Percentiles rank a stretch among this genome's conserved stretches.
phyloP scores from a whole-genome alignment of 2,329 filamentous ascomycete genomes.

The Aspergillus hortae region DNA sequence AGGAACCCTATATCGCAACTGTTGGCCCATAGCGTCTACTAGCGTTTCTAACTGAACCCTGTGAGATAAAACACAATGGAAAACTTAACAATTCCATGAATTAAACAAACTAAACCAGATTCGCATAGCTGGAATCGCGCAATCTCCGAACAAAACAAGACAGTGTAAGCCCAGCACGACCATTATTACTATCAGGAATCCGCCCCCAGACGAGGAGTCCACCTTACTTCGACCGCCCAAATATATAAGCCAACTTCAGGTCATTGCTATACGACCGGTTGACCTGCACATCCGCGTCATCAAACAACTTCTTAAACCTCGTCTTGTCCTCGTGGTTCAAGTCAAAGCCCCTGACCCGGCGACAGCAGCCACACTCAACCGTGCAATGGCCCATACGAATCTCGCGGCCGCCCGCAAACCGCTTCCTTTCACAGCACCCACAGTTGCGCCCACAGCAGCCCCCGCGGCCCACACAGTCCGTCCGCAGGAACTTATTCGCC shows the following conservation, averaged over 20 bases:
- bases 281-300: conserved; percentile 1
- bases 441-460: conserved; percentile 11
- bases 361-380: conserved; percentile 7
- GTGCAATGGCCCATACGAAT: conserved; percentile 4
- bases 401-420: not conserved
- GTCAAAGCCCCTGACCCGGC: conserved; percentile 4
- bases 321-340: conserved; percentile 2
- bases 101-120: too few species aligned
- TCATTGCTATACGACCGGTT: conserved; percentile 1
- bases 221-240: not conserved
- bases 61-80: too few species aligned
- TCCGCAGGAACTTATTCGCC: conserved; percentile 2
- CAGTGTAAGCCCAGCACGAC: not conserved
- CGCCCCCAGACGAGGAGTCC: not conserved
- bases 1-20: not conserved
- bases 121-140: not conserved
- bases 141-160: not conserved
- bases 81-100: too few species aligned
- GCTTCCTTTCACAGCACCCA: conserved; percentile 8
- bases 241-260: conserved; percentile 5
- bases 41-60: too few species aligned
- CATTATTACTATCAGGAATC: not conserved
- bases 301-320: conserved; percentile 5
- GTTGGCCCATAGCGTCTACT: not conserved
- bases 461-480: conserved; percentile 9